Conservation (phyloP, 257 asterid species). For the Solanum chaucha region DNA sequence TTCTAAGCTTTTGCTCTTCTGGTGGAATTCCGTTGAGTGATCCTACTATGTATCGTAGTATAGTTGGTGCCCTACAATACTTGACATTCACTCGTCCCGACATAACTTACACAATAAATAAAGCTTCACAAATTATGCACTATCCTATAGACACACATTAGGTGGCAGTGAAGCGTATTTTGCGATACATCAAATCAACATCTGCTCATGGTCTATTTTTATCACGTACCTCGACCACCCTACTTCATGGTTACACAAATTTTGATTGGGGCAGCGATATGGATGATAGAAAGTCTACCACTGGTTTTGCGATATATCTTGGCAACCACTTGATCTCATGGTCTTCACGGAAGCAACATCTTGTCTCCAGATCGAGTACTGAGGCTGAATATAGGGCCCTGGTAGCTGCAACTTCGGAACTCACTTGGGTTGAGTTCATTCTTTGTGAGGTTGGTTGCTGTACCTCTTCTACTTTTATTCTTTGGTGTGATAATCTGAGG, state of each 20-base stretch:
- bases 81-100: background rate
- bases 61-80: background rate
- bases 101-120: background rate
- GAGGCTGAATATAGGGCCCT: background rate
- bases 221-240: background rate
- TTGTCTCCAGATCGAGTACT: background rate
- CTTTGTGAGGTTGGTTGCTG: background rate
- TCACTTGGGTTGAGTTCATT: background rate
- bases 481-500: background rate
- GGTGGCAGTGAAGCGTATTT: background rate
- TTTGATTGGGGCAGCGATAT: background rate
- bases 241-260: background rate
- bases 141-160: background rate
- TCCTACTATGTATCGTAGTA: background rate
- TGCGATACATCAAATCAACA: background rate
- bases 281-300: background rate
- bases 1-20: background rate
- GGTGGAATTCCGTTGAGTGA: background rate
- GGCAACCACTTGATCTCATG: background rate
- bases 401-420: background rate
- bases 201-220: background rate
- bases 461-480: background rate
- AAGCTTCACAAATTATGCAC: background rate
- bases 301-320: background rate
- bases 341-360: background rate